Conservation (phyloP, 2,329 filamentous ascomycete genomes). For the Cladosporium sp. region DNA sequence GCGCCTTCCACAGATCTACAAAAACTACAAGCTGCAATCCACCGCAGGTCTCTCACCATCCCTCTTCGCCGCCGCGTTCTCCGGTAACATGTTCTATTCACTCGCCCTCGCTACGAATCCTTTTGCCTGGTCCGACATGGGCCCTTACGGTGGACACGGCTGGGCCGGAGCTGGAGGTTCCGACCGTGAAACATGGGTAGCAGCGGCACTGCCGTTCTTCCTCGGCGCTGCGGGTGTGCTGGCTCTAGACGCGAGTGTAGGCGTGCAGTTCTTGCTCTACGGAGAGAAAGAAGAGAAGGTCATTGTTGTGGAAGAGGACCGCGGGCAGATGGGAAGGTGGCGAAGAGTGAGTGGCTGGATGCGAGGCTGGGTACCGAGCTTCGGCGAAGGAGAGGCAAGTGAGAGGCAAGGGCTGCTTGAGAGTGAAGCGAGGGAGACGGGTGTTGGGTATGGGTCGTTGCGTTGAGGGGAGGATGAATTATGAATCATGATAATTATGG, state of each 20-base stretch:
- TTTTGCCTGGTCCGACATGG: slow-evolving; percentile 60
- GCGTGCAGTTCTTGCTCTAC: slow-evolving; percentile 63
- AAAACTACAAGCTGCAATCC: slow-evolving; percentile 63
- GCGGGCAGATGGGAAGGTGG: slow-evolving; percentile 50
- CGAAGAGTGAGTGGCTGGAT: slow-evolving; percentile 63
- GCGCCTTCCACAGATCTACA: slow-evolving; percentile 64
- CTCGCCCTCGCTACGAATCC: slow-evolving; percentile 63
- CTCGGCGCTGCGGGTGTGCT: slow-evolving; percentile 66
- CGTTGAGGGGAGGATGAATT: not conserved
- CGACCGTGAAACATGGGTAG: slow-evolving; percentile 57
- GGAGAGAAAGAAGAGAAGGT: slow-evolving; percentile 48
- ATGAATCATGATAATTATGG: slow-evolving; percentile 1
- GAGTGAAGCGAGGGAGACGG: not conserved
- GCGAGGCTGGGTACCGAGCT: slow-evolving; percentile 63
- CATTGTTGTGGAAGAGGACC: slow-evolving; percentile 47
- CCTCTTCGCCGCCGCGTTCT: slow-evolving; percentile 66
- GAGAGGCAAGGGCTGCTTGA: slow-evolving; percentile 15
- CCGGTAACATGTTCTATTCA: slow-evolving; percentile 68
- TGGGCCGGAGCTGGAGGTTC: slow-evolving; percentile 61
- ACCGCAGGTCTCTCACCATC: slow-evolving; percentile 63
- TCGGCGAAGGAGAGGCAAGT: slow-evolving; percentile 38
- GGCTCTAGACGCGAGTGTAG: slow-evolving; percentile 61
- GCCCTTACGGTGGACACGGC: slow-evolving; percentile 54
- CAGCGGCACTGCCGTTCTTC: slow-evolving; percentile 62
- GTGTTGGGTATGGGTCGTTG: slow-evolving; percentile 8